Conservation (phyloP, 2,329 filamentous ascomycete genomes). For the Trichoderma atroviride region DNA sequence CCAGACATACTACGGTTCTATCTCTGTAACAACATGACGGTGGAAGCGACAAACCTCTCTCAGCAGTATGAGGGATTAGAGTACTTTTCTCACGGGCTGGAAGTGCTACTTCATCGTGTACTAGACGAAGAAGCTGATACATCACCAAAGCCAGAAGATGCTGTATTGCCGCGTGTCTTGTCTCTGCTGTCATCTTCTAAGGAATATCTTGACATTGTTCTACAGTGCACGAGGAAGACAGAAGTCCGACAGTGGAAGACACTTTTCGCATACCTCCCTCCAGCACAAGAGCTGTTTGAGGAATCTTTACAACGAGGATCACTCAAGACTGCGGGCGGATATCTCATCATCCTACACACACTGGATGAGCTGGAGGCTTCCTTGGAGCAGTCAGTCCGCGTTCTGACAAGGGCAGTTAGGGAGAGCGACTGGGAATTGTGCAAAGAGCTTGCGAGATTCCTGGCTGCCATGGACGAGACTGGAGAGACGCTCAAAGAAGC, state of each 20-base stretch:
- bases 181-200: conserved; percentile 72
- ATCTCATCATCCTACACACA: conserved; percentile 91
- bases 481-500: conserved; percentile 77
- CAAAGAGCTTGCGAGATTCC: conserved; percentile 90
- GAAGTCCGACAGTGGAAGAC: conserved; percentile 95
- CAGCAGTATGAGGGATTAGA: conserved; percentile 83
- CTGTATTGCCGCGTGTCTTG: conserved; percentile 65
- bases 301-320: conserved; percentile 83
- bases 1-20: conserved; percentile 84
- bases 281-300: conserved; percentile 89
- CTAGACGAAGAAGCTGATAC: conserved; percentile 91
- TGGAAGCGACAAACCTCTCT: conserved; percentile 78
- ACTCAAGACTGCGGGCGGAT: conserved; percentile 93
- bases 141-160: conserved; percentile 62
- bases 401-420: conserved; percentile 78
- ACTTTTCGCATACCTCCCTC: conserved; percentile 86
- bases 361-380: conserved; percentile 69
- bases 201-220: conserved; percentile 90
- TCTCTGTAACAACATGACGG: conserved; percentile 73
- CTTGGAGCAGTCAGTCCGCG: conserved; percentile 75
- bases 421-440: conserved; percentile 95
- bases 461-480: conserved; percentile 87
- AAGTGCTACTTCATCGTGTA: conserved; percentile 89
- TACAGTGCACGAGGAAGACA: conserved; percentile 96
- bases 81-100: conserved; percentile 91